These are phyloP conservation scores for Cladophialophora carrionii DNA, from an alignment of 2,329 filamentous ascomycete species.

Conservation along the genomic window DNA sequence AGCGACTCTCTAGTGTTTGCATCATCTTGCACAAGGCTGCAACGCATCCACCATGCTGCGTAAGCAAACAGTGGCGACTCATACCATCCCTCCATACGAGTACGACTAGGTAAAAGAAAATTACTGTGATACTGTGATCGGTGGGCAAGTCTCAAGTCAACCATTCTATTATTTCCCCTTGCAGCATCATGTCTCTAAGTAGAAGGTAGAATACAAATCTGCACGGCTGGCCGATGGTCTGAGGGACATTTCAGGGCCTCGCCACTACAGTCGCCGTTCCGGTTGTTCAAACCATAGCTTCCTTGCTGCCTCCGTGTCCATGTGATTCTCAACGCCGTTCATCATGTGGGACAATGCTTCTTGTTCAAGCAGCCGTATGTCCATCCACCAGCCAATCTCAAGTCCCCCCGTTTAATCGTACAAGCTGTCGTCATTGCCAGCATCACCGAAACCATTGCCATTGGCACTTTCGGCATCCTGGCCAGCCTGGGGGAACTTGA, in stretches of 20 bases:
- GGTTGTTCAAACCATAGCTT: constrained; percentile 5
- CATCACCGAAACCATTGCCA: constrained; percentile 71
- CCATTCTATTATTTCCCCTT: constrained; percentile 21
- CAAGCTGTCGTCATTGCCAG: constrained; percentile 92
- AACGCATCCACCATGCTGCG: not conserved
- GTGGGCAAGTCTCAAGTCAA: constrained; percentile 9
- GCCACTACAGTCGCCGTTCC: not conserved
- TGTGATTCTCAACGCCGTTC: constrained; percentile 16
- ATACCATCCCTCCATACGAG: not conserved
- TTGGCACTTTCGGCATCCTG: constrained; percentile 55
- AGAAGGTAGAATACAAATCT: constrained; percentile 34
- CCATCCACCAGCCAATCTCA: constrained; percentile 8
- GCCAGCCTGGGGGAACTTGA: constrained; percentile 81
- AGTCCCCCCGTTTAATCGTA: constrained; percentile 69
- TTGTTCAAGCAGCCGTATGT: not conserved
- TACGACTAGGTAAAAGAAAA: too few species aligned
- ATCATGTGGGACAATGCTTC: constrained; percentile 8
- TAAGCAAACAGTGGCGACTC: not conserved
- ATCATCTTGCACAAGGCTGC: constrained; percentile 19
- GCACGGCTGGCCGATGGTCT: constrained; percentile 14
- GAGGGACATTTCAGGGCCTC: constrained; percentile 12
- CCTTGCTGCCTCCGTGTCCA: constrained; percentile 1
- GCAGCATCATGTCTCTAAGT: constrained; percentile 30
- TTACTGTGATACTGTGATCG: not conserved
- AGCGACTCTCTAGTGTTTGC: not conserved